A percentile compares a stretch with the other conserved stretches of the same genome.
phyloP scores from a whole-genome alignment of 2,329 filamentous ascomycete genomes.

The Hymenoscyphus infarciens region DNA sequence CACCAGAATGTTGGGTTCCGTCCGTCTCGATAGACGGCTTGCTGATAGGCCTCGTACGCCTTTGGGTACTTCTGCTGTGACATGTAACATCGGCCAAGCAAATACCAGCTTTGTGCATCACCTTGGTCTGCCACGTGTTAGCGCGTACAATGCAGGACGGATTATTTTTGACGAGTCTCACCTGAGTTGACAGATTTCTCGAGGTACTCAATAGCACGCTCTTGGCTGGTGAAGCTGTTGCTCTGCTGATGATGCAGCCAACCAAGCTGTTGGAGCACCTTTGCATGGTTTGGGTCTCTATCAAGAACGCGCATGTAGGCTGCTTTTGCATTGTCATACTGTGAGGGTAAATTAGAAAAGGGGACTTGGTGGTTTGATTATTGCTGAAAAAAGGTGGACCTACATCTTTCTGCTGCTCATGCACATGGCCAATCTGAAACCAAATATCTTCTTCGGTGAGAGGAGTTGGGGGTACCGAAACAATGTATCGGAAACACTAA shows the following conservation, averaged over 20 bases:
- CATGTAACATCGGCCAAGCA: slow-evolving; percentile 98
- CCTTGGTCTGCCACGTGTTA: slow-evolving; percentile 66
- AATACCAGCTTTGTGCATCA: slow-evolving; percentile 98
- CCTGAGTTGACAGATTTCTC: slow-evolving; percentile 94
- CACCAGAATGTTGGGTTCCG: slow-evolving; percentile 99
- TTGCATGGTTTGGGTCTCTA: slow-evolving; percentile 91
- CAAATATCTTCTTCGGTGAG: slow-evolving; percentile 97
- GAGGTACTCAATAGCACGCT: slow-evolving; percentile 93
- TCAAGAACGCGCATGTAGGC: slow-evolving; percentile 93
- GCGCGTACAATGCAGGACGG: slow-evolving; percentile 26
- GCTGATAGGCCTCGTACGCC: slow-evolving; percentile 96
- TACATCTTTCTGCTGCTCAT: slow-evolving; percentile 98
- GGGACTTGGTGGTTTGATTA: not conserved
- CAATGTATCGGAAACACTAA: slow-evolving; percentile 98
- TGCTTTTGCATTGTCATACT: slow-evolving; percentile 91
- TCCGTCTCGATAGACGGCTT: slow-evolving; percentile 96
- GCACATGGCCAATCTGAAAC: slow-evolving; percentile 99
- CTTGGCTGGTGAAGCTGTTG: slow-evolving; percentile 84
- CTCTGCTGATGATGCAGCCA: slow-evolving; percentile 98
- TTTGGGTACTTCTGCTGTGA: slow-evolving; percentile 98
- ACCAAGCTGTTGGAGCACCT: slow-evolving; percentile 94
- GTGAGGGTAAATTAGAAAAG: slow-evolving; percentile 8
- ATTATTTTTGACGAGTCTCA: slow-evolving; percentile 45
- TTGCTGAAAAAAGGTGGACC: slow-evolving; percentile 38
- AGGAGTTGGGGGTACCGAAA: slow-evolving; percentile 84